Evolutionary conservation across 352 stramenopile species (phyloP), one percentile per base, ranked within the genome.

Genomic region (Globisporangium cederbergense): DNA sequence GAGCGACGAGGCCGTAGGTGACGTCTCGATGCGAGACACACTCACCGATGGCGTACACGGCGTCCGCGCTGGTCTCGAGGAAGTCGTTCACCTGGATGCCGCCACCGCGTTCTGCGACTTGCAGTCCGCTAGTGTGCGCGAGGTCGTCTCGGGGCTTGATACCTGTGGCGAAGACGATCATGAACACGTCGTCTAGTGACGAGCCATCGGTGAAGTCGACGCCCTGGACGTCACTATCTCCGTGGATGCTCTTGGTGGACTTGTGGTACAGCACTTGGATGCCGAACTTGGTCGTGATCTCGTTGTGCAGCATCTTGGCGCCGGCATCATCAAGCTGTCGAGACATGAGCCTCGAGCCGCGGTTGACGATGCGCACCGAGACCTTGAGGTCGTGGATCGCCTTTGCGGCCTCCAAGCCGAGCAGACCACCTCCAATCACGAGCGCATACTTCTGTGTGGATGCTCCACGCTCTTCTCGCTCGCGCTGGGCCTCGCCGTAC

Each of bases 141-240:
- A 98, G 75, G 25, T 97, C 93, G 66, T 98, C 93, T 42, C 93
- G 87, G 7, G 93, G 93, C 54, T 93, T 93, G 75, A 98, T 98
- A 50, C 93, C 93, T 0, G 88, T 92, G 32, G 79, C 86, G 28
- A 98, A 89, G 43, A 98, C 83, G 53, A 98, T 75, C 86, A 98
- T 97, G 68, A 95, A 91, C 30, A 98, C 89, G 49, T 93, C 84
- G 20, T 96, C 58, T 25, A 73, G 73, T 51, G 81, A 72, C 30
- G 91, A 79, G 36, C 95, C 90, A 60, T 96, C 92, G 4, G 73
- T 88, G 67, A 97, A 97, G 42, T 78, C 65, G 7, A 97, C 66
- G 2, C 81, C 81, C 20, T 74, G 66, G 8, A 97, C 88, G 10
- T 75, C 78, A 10, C 72, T 74, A 9, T 84, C 80, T 11, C 74